Percentiles rank a stretch among this genome's conserved stretches.
Conservation (phyloP, 345 rosid genomes). For the Arabis hirsuta region DNA sequence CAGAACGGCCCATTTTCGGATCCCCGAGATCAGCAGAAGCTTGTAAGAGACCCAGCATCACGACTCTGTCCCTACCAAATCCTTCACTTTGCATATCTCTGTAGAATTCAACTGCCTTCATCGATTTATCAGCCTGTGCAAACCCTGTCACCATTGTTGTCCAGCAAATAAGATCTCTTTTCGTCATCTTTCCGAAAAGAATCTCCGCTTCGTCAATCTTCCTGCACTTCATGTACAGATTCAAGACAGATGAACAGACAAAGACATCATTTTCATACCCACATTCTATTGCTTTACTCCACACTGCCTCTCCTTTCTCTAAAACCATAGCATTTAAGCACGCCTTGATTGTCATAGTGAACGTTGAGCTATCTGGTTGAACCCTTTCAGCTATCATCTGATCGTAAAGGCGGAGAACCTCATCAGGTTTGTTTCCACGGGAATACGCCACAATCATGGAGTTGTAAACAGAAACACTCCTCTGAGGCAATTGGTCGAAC, state of each 20-base stretch:
- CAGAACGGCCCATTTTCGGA: conserved; percentile 51
- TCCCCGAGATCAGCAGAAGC: conserved; percentile 66
- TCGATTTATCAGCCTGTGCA: conserved; percentile 48
- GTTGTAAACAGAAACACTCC: conserved; percentile 58
- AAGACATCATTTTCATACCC: conserved; percentile 70
- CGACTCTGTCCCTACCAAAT: conserved; percentile 58
- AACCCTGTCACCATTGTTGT: conserved; percentile 74
- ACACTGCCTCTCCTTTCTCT: conserved; percentile 56
- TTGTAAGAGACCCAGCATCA: conserved; percentile 66
- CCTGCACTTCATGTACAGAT: conserved; percentile 64
- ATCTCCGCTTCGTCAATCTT: conserved; percentile 56
- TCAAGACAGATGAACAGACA: conserved; percentile 74
- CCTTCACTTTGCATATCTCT: conserved; percentile 67
- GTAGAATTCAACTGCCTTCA: conserved; percentile 57
- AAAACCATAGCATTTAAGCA: conserved; percentile 55
- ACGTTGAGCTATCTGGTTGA: conserved; percentile 76
- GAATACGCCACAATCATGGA: conserved; percentile 64
- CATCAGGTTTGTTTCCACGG: conserved; percentile 45
- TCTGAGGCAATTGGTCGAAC: conserved; percentile 63
- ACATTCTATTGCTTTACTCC: conserved; percentile 57
- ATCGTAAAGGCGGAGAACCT: conserved; percentile 57
- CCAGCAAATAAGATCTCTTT: conserved; percentile 71
- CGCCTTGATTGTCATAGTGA: conserved; percentile 71
- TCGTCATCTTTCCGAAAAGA: conserved; percentile 59
- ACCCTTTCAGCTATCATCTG: conserved; percentile 57